Percentiles rank a stretch among this genome's conserved stretches.
phyloP scores from a whole-genome alignment of 805 yeast species.

The Priceomyces castillae region DNA sequence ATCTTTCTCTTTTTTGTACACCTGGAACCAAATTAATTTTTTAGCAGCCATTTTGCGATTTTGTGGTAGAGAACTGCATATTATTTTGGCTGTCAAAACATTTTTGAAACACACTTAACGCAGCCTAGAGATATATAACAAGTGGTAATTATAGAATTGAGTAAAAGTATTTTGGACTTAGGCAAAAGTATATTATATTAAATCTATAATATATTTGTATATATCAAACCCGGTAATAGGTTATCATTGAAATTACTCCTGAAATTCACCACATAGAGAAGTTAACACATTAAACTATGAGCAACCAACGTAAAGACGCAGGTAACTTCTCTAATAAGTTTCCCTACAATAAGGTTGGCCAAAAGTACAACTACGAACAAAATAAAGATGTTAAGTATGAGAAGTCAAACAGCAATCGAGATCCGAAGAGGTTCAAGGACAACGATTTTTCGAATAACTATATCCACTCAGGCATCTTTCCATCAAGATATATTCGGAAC shows the following conservation, averaged over 20 bases:
- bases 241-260: too few relatives aligned
- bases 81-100: conserved; percentile 2
- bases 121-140: conserved; percentile 2
- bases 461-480: conserved; percentile 59
- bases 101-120: conserved; percentile 7
- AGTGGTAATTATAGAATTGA: not conserved
- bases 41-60: conserved; percentile 11
- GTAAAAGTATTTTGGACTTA: not conserved
- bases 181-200: too few relatives aligned
- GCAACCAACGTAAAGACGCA: not conserved
- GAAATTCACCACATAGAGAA: too few relatives aligned
- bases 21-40: not conserved
- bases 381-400: not conserved
- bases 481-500: conserved; percentile 66
- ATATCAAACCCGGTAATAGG: too few relatives aligned
- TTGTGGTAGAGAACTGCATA: conserved; percentile 8
- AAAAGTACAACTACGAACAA: conserved; percentile 2
- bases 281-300: not conserved
- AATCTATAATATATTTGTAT: not conserved
- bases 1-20: not conserved
- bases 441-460: conserved; percentile 75
- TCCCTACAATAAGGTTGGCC: conserved; percentile 20
- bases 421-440: conserved; percentile 26
- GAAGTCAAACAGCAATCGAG: not conserved
- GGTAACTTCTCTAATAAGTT: conserved; percentile 8